Evolutionary conservation across 192 early-diverging fungal genomes (phyloP), one percentile per base, ranked within the genome.

Genomic region (Entophlyctis luteolus): DNA sequence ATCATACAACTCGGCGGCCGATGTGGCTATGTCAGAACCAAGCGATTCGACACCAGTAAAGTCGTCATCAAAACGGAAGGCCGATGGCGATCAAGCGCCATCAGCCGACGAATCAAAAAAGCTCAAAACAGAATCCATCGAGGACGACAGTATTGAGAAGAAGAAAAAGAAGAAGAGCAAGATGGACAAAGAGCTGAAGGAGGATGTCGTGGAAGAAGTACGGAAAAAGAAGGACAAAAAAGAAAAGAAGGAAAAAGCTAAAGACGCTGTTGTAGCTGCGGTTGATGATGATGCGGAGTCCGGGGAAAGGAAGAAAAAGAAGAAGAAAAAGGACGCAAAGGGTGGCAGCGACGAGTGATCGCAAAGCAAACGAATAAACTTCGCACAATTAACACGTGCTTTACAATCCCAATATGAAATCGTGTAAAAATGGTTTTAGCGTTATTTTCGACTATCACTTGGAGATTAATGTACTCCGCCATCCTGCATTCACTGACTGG

Each of bases 191-290:
- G 6, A 79, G 63, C 57, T 73, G 34, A 68, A 71, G 36, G 71
- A 79, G 53, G 70, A 72, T 70, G 72, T 75, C 53, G 68, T 76
- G 63, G 76, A 79, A 65, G 82, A 80, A 59, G 70, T 66, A 63
- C 56, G 36, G 36, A 72, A 70, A 71, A 63, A 75, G 67, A 55
- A 71, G 59, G 59, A 33, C 22, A 55, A 18, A n/a, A 56, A 27
- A 32, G 69, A 35, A 10, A 62, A 47, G 37, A 67, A 53, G 35
- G 48, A 74, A 31, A 50, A 33, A 58, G 48, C 50, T 32, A 2
- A 22, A 4, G 42, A 53, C 20, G 59, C 39, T 31, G 6, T 23
- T 23, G 37, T 25, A 53, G 20, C 45, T 54, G 71, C 65, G 37
- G 54, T 28, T 31, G 65, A 37, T 23, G 27, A 27, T 28, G 6